Evolutionary conservation across 352 stramenopile genomes (phyloP).

Genomic region (Phytopythium cucurbitacearum): DNA sequence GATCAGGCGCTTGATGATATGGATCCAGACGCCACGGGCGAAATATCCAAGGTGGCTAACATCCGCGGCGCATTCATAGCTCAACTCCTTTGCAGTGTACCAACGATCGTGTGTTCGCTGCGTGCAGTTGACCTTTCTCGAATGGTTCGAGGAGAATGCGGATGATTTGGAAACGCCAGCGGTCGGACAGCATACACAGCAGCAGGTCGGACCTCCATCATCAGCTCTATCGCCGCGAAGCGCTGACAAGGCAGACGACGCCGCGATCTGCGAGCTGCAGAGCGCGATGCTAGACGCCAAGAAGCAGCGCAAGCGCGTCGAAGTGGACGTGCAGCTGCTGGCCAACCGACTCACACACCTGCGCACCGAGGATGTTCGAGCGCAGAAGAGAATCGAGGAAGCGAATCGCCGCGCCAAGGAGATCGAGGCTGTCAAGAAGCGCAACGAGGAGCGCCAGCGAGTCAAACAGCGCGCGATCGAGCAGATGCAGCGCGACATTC

Average conservation of each 20-base stretch:
- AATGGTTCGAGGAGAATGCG: conserved; percentile 70
- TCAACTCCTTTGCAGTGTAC: background rate
- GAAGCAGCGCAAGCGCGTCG: conserved; percentile 48
- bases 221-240: conserved; percentile 7
- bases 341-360: conserved; percentile 63
- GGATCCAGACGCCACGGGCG: conserved; percentile 58
- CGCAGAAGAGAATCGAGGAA: conserved; percentile 66
- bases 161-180: conserved; percentile 42
- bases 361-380: conserved; percentile 44
- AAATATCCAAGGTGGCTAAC: conserved; percentile 41
- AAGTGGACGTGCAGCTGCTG: conserved; percentile 53
- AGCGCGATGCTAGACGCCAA: conserved; percentile 63
- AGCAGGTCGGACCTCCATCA: background rate
- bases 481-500: conserved; percentile 53
- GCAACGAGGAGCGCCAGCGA: conserved; percentile 46
- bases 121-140: conserved; percentile 45
- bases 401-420: conserved; percentile 53
- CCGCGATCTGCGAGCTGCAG: conserved; percentile 30
- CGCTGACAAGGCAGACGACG: conserved; percentile 16
- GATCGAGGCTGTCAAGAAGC: conserved; percentile 56
- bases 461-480: conserved; percentile 45
- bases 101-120: background rate
- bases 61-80: background rate
- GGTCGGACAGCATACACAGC: conserved; percentile 1
- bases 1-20: conserved; percentile 63